Evolutionary conservation across 768 basidiomycete species (phyloP), one percentile per base, ranked within the genome.

Genomic region (Amanita pseudoporphyria): DNA sequence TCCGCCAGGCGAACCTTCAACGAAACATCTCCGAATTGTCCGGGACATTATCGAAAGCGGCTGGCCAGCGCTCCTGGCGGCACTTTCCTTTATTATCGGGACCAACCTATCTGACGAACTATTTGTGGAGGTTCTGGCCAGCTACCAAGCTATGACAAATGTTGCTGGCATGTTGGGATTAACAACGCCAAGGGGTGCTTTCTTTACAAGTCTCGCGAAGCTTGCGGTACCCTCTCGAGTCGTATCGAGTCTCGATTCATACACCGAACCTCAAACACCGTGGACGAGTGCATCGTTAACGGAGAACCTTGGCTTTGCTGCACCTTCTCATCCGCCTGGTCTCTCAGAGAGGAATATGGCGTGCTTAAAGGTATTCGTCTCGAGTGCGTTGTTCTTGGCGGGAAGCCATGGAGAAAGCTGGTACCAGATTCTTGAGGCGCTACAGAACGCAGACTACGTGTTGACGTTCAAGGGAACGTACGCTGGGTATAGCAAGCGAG

Each of bases 361-460:
- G 0, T 98, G 95, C 62, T 66, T 97, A 46, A 90, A 90, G 55
- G 84, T 88, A 1, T 69, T 93, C 49, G 71, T 96, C 6, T 73
- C 78, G 0, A 83, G 84, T 53, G 82, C 87, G 1, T 67, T 89
- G 22, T 87, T 87, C 62, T 73, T 97, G 7, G 87, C 90, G 0
- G 88, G 87, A 0, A 85, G 83, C 50, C 74, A 96, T 5, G 91
- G 84, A n/a, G 77, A 82, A 51, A 90, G 86, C 52, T 98, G 95
- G 95, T 95, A 89, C 62, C 76, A 84, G 39, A 77, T 97, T 7
- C 71, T 98, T 46, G 94, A 97, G 59, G 81, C 86, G 1, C 67
- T 98, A 19, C 95, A 97, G 67, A 97, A 93, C 56, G 94, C 95
- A 6, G 93, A 95, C 58, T 92, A 92, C 57, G 87, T 99, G 16